Conservation (phyloP, 1,139 yeast genomes). For the Hyphopichia wangnamkhiaoensis region DNA sequence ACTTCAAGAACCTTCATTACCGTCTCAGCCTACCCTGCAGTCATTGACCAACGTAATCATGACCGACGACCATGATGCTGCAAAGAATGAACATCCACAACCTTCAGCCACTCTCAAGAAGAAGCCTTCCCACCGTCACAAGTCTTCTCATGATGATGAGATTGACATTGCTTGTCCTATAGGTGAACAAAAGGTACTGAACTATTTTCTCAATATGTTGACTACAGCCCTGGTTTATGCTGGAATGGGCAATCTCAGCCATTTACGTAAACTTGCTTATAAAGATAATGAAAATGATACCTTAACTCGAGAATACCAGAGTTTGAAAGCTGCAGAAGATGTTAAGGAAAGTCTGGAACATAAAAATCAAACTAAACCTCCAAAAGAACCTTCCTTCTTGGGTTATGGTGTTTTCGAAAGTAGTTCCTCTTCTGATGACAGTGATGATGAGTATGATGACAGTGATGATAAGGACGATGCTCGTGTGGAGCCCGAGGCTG, state of each 20-base stretch:
- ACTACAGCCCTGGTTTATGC: conserved; percentile 56
- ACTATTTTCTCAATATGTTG: conserved; percentile 44
- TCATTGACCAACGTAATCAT: no score
- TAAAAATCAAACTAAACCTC: conserved; percentile 4
- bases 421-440: conserved; percentile 5
- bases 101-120: no score
- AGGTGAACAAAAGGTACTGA: conserved; percentile 17
- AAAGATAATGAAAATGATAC: conserved; percentile 11
- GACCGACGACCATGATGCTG: no score
- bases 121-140: not conserved
- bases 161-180: conserved; percentile 20
- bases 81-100: no score
- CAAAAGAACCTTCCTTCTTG: conserved; percentile 1
- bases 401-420: conserved; percentile 4
- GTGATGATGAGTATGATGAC: conserved; percentile 7
- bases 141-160: conserved; percentile 19
- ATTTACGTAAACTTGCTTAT: conserved; percentile 5
- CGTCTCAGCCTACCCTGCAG: no score
- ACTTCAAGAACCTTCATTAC: no score
- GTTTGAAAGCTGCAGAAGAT: no score
- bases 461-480: conserved; percentile 5
- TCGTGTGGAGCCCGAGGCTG: no score
- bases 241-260: conserved; percentile 32
- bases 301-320: no score
- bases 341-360: conserved; percentile 19